A percentile compares a stretch with the other conserved stretches of the same genome.
These are phyloP conservation scores for Fusarium equiseti DNA, from an alignment of 2,329 filamentous ascomycete genomes.

Conservation along the genomic window DNA sequence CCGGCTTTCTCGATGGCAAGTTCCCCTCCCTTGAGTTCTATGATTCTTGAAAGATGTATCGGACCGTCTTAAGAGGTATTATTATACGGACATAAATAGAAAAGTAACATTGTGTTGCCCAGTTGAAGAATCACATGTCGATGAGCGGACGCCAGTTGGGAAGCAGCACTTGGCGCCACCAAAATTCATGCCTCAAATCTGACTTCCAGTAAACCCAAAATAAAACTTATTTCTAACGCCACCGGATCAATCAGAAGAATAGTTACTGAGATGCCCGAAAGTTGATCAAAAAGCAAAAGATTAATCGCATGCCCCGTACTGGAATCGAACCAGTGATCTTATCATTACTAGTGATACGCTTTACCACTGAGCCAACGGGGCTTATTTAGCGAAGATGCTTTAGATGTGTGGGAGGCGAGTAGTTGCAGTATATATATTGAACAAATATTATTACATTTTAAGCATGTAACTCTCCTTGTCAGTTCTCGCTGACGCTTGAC, in stretches of 20 bases:
- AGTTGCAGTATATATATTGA: neutral
- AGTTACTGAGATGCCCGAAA: neutral
- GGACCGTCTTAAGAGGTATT: neutral
- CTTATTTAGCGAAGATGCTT: neutral
- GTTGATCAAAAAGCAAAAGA: neutral
- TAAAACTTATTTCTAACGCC: neutral
- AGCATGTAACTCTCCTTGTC: neutral
- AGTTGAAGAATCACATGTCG: conserved; percentile 3
- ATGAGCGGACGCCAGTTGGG: accelerated
- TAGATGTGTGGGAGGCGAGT: accelerated
- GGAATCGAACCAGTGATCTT: conserved; percentile 54
- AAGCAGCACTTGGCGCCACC: neutral
- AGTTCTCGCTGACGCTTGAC: neutral
- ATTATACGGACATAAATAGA: neutral
- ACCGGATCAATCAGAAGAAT: neutral
- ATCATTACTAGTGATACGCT: conserved; percentile 55
- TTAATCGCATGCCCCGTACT: conserved; percentile 45
- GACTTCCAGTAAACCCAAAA: neutral
- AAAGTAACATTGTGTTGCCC: neutral
- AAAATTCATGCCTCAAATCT: neutral
- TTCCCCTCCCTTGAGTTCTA: accelerated
- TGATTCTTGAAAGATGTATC: neutral
- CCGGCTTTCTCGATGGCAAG: neutral
- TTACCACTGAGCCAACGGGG: conserved; percentile 54
- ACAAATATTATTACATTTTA: accelerated